phyloP scores from a whole-genome alignment of 495 filamentous ascomycete species.

The Penicillium herquei region DNA sequence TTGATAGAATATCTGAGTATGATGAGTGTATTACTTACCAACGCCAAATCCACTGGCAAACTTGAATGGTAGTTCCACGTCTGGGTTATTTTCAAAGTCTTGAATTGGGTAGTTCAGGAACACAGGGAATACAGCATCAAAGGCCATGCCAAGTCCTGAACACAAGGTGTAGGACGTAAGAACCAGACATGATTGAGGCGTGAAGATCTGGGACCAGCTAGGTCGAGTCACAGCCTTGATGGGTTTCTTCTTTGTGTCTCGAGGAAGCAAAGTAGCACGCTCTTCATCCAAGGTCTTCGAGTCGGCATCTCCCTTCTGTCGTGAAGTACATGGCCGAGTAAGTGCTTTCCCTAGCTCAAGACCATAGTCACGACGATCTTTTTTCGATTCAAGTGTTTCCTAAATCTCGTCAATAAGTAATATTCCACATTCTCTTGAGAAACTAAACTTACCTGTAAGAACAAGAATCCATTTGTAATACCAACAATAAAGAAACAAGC shows the following conservation, averaged over 20 bases:
- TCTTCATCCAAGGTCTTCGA: constrained; percentile 37
- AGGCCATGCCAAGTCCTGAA: constrained; percentile 73
- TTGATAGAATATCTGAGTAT: neutral
- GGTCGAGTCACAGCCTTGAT: constrained; percentile 34
- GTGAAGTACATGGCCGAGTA: constrained; percentile 26
- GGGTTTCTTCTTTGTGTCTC: constrained; percentile 4
- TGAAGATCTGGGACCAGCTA: constrained; percentile 66
- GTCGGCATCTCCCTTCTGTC: constrained; percentile 11
- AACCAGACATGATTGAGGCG: constrained; percentile 71
- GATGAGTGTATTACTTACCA: constrained; percentile 24
- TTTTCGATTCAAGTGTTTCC: constrained; percentile 72
- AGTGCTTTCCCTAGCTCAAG: constrained; percentile 58
- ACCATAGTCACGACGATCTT: constrained; percentile 65
- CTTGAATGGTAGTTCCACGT: constrained; percentile 66
- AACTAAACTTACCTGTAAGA: constrained; percentile 50
- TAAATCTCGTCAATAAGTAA: constrained; percentile 16
- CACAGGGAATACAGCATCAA: constrained; percentile 76
- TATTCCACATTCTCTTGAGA: neutral
- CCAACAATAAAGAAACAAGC: constrained; percentile 71
- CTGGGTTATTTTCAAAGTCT: constrained; percentile 52
- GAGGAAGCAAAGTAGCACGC: constrained; percentile 32
- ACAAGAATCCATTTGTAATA: constrained; percentile 66
- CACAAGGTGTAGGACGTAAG: constrained; percentile 72
- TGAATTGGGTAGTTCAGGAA: constrained; percentile 74
- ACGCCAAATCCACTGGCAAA: constrained; percentile 78